Evolutionary conservation across 176 grass and related monocot species (phyloP), one percentile per base, ranked within the genome.

Genomic region (Hyparrhenia diplandra): DNA sequence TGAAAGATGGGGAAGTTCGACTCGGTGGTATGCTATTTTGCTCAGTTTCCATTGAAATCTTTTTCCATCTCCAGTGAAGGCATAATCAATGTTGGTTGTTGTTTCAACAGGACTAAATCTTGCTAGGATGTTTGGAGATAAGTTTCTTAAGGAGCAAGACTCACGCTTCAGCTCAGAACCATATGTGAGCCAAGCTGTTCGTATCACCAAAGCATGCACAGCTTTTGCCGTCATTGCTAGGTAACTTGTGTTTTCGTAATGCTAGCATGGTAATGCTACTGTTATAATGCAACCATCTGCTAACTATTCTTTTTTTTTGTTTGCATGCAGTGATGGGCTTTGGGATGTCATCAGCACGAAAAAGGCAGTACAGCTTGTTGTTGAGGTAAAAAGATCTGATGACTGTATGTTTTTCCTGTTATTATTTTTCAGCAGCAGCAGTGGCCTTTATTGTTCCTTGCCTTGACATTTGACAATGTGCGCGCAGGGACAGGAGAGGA

Each of bases 341-440:
- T 97, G 94, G 94, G 94, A 97, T 85, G 94, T 97, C 54, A 87
- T 94, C 81, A 88, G 58, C 70, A 71, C 82, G 12, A 97, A 85
- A 79, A 89, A 78, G 76, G 94, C 89, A 40, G 89, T 88, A 9
- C 89, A 92, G 63, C 64, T 90, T 88, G 68, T 90, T 72, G 85
- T 71, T 5, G 78, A 97, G 91, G 94, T 94, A 61, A 71, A 51
- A 29, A n/a, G 66, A 71, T 43, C 45, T 36, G 21, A 75, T 23
- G 13, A 47, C 58, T 20, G 51, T 54, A 29, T 55, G 45, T 87
- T 80, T 82, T 75, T 16, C 35, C 5, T 67, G 61, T 20, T 17
- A 45, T 3, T 55, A 7, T 43, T 41, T 10, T 32, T 32, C 31
- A 2, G 31, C 31, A 73, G 40, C 13, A 20, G 29, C 9, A 12